Evolutionary conservation across 441 rosid genomes (phyloP).

Genomic region (Adansonia grandidieri): DNA sequence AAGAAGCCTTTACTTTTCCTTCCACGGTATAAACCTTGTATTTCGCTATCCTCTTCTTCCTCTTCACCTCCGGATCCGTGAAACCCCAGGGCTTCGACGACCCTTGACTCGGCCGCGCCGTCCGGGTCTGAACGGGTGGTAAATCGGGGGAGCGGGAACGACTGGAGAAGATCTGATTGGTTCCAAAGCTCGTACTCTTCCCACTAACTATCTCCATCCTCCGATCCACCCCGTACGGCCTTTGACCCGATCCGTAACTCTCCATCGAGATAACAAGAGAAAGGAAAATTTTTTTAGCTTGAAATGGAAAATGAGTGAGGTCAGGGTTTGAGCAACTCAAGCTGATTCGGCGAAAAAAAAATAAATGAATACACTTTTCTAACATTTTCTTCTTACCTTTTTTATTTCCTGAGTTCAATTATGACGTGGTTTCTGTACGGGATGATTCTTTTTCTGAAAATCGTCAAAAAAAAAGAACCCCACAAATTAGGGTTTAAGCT

Average conservation of each 20-base stretch:
- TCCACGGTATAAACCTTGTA: slow-evolving; percentile 77
- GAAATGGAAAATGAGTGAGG: background rate
- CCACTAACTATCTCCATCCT: slow-evolving; percentile 68
- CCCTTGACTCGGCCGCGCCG: slow-evolving; percentile 18
- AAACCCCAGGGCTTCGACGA: slow-evolving; percentile 64
- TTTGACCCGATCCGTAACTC: slow-evolving; percentile 46
- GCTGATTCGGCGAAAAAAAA: background rate
- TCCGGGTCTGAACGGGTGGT: slow-evolving; percentile 37
- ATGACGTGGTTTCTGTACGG: slow-evolving; percentile 16
- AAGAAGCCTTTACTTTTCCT: slow-evolving; percentile 68
- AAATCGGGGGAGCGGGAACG: slow-evolving; percentile 39
- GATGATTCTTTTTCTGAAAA: slow-evolving; percentile 14
- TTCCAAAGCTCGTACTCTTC: slow-evolving; percentile 39
- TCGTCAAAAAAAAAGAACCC: background rate
- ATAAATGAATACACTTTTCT: background rate
- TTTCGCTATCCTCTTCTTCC: slow-evolving; percentile 73
- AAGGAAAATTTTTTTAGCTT: background rate
- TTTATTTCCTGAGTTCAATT: background rate
- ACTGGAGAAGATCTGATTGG: slow-evolving; percentile 43
- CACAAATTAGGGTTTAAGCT: background rate
- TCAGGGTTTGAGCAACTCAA: background rate
- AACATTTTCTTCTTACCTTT: background rate
- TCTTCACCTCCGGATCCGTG: slow-evolving; percentile 65
- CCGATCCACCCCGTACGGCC: slow-evolving; percentile 41
- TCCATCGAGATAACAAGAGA: slow-evolving; percentile 35